phyloP scores from a whole-genome alignment of 331 rosid genomes.

The Pyrus hybrid region DNA sequence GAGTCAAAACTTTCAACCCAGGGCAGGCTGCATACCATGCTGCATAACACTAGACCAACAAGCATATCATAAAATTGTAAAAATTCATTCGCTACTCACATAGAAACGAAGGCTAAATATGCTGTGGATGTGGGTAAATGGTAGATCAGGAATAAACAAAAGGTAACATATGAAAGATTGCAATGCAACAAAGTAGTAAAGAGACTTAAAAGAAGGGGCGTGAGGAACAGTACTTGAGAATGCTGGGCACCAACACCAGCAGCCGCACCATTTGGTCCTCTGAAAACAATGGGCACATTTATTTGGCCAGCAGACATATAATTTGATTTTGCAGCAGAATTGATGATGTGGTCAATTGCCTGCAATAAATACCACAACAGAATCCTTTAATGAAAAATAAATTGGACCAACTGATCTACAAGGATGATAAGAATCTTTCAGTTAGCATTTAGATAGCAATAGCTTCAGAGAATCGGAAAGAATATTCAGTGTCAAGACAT shows the following conservation, averaged over 20 bases:
- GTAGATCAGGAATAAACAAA: not conserved
- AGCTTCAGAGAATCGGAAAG: not conserved
- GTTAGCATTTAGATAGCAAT: not conserved
- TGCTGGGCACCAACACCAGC: conserved; percentile 99
- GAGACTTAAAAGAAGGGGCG: not conserved
- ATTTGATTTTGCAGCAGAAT: conserved; percentile 94
- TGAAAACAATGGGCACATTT: conserved; percentile 85
- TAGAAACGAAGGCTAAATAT: not conserved
- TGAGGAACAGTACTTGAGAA: conserved; percentile 64
- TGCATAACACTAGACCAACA: conserved; percentile 77
- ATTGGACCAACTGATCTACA: not conserved
- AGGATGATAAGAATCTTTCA: not conserved
- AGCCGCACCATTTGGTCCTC: conserved; percentile 99
- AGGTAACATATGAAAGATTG: not conserved
- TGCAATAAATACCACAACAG: conserved; percentile 24
- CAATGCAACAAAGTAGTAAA: not conserved
- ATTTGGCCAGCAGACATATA: conserved; percentile 98
- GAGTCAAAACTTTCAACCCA: conserved; percentile 88
- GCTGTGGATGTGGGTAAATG: no score
- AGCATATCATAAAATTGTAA: not conserved
- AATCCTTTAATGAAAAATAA: not conserved
- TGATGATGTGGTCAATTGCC: conserved; percentile 98
- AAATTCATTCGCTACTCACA: not conserved
- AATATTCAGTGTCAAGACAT: not conserved
- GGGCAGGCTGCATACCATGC: conserved; percentile 81